A percentile compares a stretch with the other conserved stretches of the same genome.
Evolutionary conservation across 2,329 filamentous ascomycete genomes (phyloP).

Genomic region (Periconia digitata): DNA sequence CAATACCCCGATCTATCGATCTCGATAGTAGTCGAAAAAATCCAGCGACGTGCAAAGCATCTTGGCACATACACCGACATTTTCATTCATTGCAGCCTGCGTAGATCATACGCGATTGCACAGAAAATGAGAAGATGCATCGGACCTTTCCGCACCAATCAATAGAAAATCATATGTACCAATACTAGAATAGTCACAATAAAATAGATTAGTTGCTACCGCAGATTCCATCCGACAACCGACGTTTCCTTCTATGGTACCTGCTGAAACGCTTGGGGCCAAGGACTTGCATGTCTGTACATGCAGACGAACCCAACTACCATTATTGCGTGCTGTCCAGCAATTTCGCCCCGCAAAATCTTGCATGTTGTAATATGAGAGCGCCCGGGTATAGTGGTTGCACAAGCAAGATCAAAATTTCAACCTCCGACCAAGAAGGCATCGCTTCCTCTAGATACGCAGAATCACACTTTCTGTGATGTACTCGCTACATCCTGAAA

Average conservation of each 20-base stretch:
- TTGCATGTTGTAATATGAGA: constrained; percentile 11
- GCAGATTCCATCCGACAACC: too few species aligned
- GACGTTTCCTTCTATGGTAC: too few species aligned
- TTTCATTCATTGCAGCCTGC: not conserved
- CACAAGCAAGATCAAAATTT: not conserved
- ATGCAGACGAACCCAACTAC: constrained; percentile 11
- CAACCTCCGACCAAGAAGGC: too few species aligned
- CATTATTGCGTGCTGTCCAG: constrained; percentile 6
- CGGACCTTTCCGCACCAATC: too few species aligned
- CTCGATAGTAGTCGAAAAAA: not conserved
- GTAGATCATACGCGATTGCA: constrained; percentile 2
- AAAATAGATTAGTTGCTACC: too few species aligned
- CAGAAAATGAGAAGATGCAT: too few species aligned
- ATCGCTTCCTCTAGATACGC: too few species aligned
- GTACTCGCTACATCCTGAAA: too few species aligned
- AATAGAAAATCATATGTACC: too few species aligned
- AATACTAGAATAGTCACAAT: too few species aligned
- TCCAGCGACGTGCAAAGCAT: not conserved
- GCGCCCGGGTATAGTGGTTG: not conserved
- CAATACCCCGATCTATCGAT: not conserved
- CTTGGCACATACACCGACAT: not conserved
- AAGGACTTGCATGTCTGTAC: not conserved
- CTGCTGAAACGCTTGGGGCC: too few species aligned
- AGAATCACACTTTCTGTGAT: too few species aligned
- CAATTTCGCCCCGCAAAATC: constrained; percentile 24